These are phyloP conservation scores for Amphibolis antarctica DNA, from an alignment of 106 monocot species.

Conservation along the genomic window DNA sequence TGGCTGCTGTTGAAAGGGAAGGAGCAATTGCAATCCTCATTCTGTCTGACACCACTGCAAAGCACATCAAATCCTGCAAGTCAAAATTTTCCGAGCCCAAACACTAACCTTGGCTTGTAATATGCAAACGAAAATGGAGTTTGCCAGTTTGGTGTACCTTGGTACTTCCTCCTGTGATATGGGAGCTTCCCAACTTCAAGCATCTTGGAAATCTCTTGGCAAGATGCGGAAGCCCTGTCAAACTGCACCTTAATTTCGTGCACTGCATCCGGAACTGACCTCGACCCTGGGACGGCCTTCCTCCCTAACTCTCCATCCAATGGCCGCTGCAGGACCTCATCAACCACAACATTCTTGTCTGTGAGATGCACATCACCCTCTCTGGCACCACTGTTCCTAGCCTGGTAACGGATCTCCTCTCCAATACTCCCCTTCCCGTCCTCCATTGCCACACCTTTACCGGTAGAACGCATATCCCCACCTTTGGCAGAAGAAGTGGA, in stretches of 20 bases:
- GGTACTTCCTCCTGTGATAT: conserved; percentile 12
- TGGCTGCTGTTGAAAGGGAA: not conserved
- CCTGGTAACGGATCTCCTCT: conserved; percentile 10
- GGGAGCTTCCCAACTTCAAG: conserved; percentile 29
- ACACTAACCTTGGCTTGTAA: not conserved
- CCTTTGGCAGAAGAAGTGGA: conserved; percentile 4
- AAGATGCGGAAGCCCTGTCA: conserved; percentile 13
- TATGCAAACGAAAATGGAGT: not conserved
- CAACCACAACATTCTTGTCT: conserved; percentile 15
- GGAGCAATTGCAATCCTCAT: conserved; percentile 10
- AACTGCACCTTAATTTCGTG: conserved; percentile 20
- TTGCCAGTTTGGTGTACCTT: conserved; percentile 12
- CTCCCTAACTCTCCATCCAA: not conserved
- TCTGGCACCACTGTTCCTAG: conserved; percentile 1
- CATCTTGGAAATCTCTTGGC: conserved; percentile 13
- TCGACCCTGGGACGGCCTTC: conserved; percentile 7
- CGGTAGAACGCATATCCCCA: conserved; percentile 12
- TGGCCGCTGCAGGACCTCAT: conserved; percentile 4
- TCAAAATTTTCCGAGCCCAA: not conserved
- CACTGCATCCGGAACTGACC: conserved; percentile 19
- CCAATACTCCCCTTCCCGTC: conserved; percentile 5
- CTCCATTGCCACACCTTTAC: conserved; percentile 34
- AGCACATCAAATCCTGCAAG: not conserved
- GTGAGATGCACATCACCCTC: not conserved
- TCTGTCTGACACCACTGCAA: conserved; percentile 14